Percentiles rank a stretch among this genome's conserved stretches.
Evolutionary conservation across 352 stramenopile species (phyloP).

Genomic region (Thalassiosira livingstoniorum): DNA sequence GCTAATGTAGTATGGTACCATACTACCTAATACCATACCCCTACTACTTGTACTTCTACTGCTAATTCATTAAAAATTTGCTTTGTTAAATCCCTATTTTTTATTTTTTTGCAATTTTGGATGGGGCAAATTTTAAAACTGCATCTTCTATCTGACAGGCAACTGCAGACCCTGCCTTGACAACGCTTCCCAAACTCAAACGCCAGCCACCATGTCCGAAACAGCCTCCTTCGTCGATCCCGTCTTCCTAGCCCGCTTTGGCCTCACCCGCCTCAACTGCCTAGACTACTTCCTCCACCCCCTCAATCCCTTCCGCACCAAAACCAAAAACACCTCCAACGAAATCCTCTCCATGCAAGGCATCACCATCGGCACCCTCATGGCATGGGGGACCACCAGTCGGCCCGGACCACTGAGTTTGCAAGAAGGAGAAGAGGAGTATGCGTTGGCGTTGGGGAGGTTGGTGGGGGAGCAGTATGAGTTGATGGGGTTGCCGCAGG

Average conservation of each 20-base stretch:
- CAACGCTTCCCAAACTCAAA: too few species aligned
- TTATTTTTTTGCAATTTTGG: too few species aligned
- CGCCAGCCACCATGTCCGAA: conserved; percentile 78
- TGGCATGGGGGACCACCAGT: conserved; percentile 65
- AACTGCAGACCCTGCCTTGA: too few species aligned
- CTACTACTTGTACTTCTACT: too few species aligned
- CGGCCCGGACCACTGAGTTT: conserved; percentile 69
- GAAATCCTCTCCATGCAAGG: conserved; percentile 83
- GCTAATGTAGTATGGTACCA: too few species aligned
- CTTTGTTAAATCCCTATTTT: too few species aligned
- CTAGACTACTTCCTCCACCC: conserved; percentile 85
- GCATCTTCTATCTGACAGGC: too few species aligned
- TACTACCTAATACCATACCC: too few species aligned
- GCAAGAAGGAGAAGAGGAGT: conserved; percentile 78
- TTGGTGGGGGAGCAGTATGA: conserved; percentile 83
- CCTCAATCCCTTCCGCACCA: conserved; percentile 83
- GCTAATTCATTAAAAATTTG: too few species aligned
- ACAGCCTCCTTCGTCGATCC: conserved; percentile 84
- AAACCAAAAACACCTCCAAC: conserved; percentile 80
- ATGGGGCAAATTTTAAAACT: too few species aligned
- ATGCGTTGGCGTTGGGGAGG: conserved; percentile 53
- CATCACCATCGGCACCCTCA: conserved; percentile 76
- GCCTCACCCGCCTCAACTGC: conserved; percentile 69
- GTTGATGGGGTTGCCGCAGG: conserved; percentile 70
- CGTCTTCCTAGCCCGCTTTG: conserved; percentile 80